Evolutionary conservation across 2,329 filamentous ascomycete species (phyloP).

Genomic region (Myriangium duriaei): DNA sequence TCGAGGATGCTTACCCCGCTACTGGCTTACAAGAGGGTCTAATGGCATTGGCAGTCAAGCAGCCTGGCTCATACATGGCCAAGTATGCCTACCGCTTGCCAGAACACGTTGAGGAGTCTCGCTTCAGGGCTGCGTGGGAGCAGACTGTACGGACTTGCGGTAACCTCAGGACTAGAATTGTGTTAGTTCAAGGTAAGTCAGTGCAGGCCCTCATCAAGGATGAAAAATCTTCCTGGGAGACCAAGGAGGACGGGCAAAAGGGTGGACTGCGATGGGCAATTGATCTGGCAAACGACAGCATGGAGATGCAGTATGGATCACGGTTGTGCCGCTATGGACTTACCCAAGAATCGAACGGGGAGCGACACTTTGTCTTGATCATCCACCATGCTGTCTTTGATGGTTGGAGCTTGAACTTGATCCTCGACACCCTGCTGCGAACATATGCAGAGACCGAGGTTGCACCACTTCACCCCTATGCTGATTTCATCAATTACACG

Average conservation of each 20-base stretch:
- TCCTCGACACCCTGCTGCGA: not conserved
- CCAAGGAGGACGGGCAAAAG: too few relatives aligned
- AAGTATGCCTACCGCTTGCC: constrained; percentile 24
- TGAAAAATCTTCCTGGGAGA: not conserved
- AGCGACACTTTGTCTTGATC: constrained; percentile 1
- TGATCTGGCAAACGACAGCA: not conserved
- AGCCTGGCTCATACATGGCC: constrained; percentile 26
- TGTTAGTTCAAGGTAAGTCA: not conserved
- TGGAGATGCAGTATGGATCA: not conserved
- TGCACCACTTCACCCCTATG: not conserved
- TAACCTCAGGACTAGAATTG: not conserved
- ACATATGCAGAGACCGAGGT: not conserved
- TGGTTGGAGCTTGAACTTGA: constrained; percentile 1
- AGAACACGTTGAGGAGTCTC: constrained; percentile 20
- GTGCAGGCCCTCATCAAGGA: not conserved
- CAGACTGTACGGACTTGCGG: not conserved
- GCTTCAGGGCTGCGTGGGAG: constrained; percentile 21
- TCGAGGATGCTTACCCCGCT: constrained; percentile 69
- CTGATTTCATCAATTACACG: not conserved
- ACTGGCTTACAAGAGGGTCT: constrained; percentile 80
- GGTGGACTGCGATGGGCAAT: not conserved
- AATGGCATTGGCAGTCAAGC: constrained; percentile 54
- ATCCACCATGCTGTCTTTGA: constrained; percentile 5
- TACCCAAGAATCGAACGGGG: not conserved
- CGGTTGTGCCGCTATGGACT: not conserved